Base-by-base conservation (phyloP, 2,329 filamentous ascomycete genomes). In the Fusarium sp. region DNA sequence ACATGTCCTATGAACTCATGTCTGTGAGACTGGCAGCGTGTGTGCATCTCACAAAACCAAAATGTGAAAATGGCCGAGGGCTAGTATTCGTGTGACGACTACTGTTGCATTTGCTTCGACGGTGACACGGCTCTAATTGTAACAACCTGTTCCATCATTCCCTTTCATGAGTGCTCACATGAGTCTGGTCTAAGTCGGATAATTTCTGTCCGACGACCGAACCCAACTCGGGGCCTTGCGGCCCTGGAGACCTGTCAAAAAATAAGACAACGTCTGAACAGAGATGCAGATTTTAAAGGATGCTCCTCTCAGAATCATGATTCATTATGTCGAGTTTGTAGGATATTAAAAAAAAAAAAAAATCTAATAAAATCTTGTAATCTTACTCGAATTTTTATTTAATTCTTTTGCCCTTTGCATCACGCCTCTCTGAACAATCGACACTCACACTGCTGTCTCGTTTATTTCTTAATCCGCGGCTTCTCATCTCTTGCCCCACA, bases 401-500 rank as follows among this genome's bases (percentile, higher is more conserved):
- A n/a, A 41, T n/a, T n/a, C n/a, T 37, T 6, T 8, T 16, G 16
- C 14, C 6, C 14, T 37, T 37, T 37, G 34, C 34, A 37, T 37
- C 34, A 37, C 34, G 2, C 14, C 34, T 16, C 34, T 16, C 8
- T 6, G 3, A 37, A 37, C 7, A 16, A 7, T 8, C 14, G 7
- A 16, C 14, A 37, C 14, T 7, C 16, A 16, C 18, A 2, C 16
- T 18, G 37, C 8, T 39, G 7, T 25, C 43, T 48, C 43, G 43
- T 48, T 48, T 48, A 48, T 48, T 48, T 18, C 23, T 48, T 48
- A 2, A 48, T 7, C 20, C 13, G 13, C 7, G 4, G 6, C 43
- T 25, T 50, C 45, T 50, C 45, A 30, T 50, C 45, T 50, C 59
- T 3, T 62, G 61, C 61, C 72, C 72, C 72, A 75, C 72, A 74